Conservation (phyloP, 2,329 filamentous ascomycete genomes). For the Xylaria sp. region DNA sequence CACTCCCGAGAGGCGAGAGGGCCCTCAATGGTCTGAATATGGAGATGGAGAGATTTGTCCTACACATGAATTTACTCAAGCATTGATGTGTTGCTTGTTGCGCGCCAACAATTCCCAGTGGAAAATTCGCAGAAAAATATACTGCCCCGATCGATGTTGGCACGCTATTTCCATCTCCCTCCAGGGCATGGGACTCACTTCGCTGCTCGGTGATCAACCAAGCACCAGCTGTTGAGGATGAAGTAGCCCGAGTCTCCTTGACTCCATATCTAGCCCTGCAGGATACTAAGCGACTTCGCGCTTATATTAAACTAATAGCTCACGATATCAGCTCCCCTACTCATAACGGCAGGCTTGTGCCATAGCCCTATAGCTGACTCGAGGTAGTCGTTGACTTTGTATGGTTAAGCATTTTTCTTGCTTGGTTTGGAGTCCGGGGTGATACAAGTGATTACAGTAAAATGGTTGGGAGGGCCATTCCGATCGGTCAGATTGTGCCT, state of each 20-base stretch:
- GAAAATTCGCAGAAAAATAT: neutral
- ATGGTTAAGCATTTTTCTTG: constrained; percentile 17
- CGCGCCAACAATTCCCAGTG: neutral
- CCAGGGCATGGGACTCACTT: neutral
- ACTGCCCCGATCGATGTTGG: neutral
- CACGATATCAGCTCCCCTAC: neutral
- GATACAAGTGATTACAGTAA: constrained; percentile 7
- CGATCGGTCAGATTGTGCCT: constrained; percentile 8
- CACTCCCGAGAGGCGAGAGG: constrained; percentile 69
- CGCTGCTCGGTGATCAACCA: neutral
- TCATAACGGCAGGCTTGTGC: neutral
- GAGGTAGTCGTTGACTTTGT: constrained; percentile 16
- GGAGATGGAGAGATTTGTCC: constrained; percentile 81
- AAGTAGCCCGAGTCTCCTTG: neutral
- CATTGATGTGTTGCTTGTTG: constrained; percentile 33
- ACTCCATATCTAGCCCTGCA: neutral
- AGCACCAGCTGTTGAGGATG: neutral
- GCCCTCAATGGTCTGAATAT: constrained; percentile 68
- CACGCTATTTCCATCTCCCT: neutral
- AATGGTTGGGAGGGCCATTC: constrained; percentile 7
- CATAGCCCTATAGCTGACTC: constrained; percentile 3
- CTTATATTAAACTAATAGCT: neutral
- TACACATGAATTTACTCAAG: constrained; percentile 74
- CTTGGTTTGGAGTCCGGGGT: constrained; percentile 26
- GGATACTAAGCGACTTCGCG: neutral